Conservation (phyloP, 345 rosid species). For the Erodium maritimum region DNA sequence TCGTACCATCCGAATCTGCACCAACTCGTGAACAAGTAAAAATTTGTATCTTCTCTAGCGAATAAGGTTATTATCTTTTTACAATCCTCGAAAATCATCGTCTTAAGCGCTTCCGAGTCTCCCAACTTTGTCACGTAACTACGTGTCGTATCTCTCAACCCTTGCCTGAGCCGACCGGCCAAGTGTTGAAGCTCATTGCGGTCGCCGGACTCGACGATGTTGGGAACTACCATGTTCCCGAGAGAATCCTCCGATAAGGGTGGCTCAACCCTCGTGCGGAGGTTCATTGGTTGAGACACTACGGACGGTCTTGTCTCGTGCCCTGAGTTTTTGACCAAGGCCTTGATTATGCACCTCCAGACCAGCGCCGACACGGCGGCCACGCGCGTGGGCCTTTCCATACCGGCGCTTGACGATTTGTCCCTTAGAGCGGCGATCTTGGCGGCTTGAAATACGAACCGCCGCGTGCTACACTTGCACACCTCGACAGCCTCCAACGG, state of each 20-base stretch:
- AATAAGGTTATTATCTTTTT: neutral
- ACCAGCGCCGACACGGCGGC: constrained; percentile 14
- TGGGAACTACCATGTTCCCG: constrained; percentile 4
- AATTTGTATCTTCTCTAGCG: neutral
- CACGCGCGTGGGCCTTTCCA: constrained; percentile 16
- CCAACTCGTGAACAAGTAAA: constrained; percentile 6
- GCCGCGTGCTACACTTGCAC: constrained; percentile 3
- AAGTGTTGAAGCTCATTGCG: neutral
- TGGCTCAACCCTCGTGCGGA: constrained; percentile 5
- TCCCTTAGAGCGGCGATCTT: constrained; percentile 8
- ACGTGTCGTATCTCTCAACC: neutral
- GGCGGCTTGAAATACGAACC: constrained; percentile 4
- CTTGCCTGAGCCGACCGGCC: constrained; percentile 6
- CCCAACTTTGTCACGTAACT: neutral
- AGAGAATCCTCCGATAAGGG: neutral
- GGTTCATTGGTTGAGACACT: constrained; percentile 5
- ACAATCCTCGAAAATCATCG: neutral
- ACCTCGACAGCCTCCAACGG: neutral
- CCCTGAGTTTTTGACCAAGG: neutral
- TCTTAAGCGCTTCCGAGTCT: neutral
- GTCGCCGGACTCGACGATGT: neutral
- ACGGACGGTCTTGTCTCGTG: neutral
- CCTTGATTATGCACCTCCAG: constrained; percentile 5
- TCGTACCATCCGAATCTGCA: constrained; percentile 12
- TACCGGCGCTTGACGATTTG: constrained; percentile 1